Evolutionary conservation across 1,284 basidiomycete genomes (phyloP).

Genomic region (Fomitopsis pinicola): DNA sequence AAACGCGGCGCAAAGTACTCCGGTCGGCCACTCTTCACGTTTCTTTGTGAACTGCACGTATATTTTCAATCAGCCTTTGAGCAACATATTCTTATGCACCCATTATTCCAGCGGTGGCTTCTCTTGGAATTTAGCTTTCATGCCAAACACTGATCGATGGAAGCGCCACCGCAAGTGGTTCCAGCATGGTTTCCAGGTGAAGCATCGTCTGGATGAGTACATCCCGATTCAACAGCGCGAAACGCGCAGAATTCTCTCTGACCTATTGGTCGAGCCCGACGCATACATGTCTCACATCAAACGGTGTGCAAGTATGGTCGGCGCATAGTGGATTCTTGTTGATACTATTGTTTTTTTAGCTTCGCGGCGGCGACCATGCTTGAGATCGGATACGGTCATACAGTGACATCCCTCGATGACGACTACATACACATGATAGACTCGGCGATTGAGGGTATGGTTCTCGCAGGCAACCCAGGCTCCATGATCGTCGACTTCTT

Average conservation of each 20-base stretch:
- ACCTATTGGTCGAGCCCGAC: slow-evolving; percentile 18
- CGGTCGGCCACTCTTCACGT: slow-evolving; percentile 23
- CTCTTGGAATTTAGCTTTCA: slow-evolving; percentile 23
- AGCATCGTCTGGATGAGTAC: slow-evolving; percentile 18
- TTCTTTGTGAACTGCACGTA: not conserved
- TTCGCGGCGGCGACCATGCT: slow-evolving; percentile 9
- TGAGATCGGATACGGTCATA: slow-evolving; percentile 5
- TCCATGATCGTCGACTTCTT: slow-evolving; percentile 2
- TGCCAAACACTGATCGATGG: slow-evolving; percentile 24
- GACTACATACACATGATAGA: slow-evolving; percentile 13
- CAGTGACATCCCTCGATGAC: slow-evolving; percentile 16
- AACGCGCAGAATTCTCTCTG: slow-evolving; percentile 21
- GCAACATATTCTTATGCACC: not conserved
- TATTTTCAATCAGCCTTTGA: not conserved
- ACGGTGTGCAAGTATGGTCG: slow-evolving; percentile 11
- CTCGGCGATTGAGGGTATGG: not conserved
- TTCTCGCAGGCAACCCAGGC: not conserved
- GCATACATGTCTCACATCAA: slow-evolving; percentile 21
- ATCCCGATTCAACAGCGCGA: slow-evolving; percentile 23
- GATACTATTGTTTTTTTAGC: not conserved
- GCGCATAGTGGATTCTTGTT: not conserved
- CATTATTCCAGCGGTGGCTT: slow-evolving; percentile 12
- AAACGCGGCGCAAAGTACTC: slow-evolving; percentile 37
- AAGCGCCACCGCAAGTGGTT: slow-evolving; percentile 27
- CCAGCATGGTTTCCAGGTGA: slow-evolving; percentile 23